A percentile compares a stretch with the other conserved stretches of the same genome.
Conservation (phyloP, 179 eudicot genomes). For the Carnegiea gigantea region DNA sequence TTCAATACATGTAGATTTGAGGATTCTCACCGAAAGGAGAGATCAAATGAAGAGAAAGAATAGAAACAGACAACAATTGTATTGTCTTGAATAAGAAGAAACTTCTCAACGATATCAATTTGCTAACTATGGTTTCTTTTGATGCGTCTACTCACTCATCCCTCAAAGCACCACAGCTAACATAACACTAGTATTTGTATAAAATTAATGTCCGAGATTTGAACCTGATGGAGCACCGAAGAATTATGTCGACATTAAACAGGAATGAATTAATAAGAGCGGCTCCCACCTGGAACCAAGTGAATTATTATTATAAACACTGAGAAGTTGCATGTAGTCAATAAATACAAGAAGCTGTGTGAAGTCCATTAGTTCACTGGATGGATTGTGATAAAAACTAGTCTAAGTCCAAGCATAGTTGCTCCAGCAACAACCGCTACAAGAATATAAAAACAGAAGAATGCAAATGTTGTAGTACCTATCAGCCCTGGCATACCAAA, state of each 20-base stretch:
- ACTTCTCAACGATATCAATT: too few relatives aligned
- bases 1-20: too few relatives aligned
- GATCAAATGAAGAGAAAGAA: constrained; percentile 6
- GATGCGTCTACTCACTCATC: too few relatives aligned
- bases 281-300: constrained; percentile 81
- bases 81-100: too few relatives aligned
- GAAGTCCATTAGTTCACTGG: constrained; percentile 80
- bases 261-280: constrained; percentile 98
- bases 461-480: constrained; percentile 96
- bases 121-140: too few relatives aligned
- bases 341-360: not conserved
- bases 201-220: not conserved
- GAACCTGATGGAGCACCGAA: constrained; percentile 96
- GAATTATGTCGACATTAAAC: constrained; percentile 93
- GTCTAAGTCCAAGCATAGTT: constrained; percentile 84
- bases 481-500: constrained; percentile 64
- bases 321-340: not conserved
- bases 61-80: too few relatives aligned
- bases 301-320: constrained; percentile 17
- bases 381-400: constrained; percentile 96
- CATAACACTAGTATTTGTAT: too few relatives aligned
- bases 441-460: constrained; percentile 97
- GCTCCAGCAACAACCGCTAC: constrained; percentile 96
- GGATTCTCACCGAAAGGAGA: not conserved
- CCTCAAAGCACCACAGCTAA: too few relatives aligned